Percentiles rank a stretch among this genome's conserved stretches.
These are phyloP conservation scores for Schwanniomyces sp. DNA, from an alignment of 805 yeast species.

Conservation along the genomic window DNA sequence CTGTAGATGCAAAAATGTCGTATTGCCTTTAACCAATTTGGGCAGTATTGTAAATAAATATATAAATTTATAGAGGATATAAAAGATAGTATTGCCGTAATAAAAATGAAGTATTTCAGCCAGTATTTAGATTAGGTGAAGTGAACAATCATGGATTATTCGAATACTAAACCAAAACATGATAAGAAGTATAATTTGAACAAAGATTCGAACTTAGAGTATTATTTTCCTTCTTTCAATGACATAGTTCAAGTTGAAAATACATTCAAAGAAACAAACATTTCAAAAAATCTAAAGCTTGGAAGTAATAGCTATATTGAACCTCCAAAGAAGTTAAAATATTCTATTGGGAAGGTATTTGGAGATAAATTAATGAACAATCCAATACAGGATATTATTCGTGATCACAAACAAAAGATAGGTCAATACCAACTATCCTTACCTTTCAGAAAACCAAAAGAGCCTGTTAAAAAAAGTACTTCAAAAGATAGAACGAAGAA, in stretches of 20 bases:
- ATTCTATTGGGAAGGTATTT: conserved; percentile 3
- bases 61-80: neutral
- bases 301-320: neutral
- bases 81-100: neutral
- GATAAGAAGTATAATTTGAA: neutral
- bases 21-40: neutral
- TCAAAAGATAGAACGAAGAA: neutral
- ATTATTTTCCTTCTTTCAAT: conserved; percentile 10
- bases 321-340: neutral
- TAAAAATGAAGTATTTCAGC: neutral
- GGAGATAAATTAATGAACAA: conserved; percentile 5
- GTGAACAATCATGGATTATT: neutral
- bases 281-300: conserved; percentile 13
- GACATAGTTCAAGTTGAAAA: neutral
- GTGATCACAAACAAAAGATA: conserved; percentile 14
- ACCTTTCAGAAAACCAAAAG: conserved; percentile 12
- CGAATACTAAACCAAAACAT: neutral
- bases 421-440: conserved; percentile 12
- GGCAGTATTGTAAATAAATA: neutral
- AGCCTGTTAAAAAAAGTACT: neutral
- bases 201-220: conserved; percentile 8
- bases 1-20: neutral
- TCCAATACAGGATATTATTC: conserved; percentile 22
- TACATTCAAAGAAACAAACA: conserved; percentile 9
- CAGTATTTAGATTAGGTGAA: neutral